Evolutionary conservation across 768 basidiomycete species (phyloP).

Genomic region (Mycena rebaudengoi): DNA sequence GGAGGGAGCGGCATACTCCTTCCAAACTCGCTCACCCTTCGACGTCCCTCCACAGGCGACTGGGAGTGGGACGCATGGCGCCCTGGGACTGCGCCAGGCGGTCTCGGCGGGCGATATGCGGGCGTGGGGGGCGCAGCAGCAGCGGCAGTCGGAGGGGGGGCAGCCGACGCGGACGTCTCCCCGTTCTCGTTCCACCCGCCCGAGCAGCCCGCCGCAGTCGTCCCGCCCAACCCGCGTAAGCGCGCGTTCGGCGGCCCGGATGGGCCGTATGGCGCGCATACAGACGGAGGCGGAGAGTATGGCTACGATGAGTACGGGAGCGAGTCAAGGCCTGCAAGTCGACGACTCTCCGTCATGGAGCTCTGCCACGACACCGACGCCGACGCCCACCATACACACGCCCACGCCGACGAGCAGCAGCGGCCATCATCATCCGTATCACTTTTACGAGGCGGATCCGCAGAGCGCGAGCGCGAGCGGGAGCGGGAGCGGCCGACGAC

Average conservation of each 20-base stretch:
- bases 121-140: too few species aligned
- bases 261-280: constrained; percentile 38
- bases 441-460: constrained; percentile 30
- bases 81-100: constrained; percentile 77
- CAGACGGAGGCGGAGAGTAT: constrained; percentile 34
- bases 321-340: constrained; percentile 81
- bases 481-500: constrained; percentile 49
- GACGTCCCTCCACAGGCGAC: constrained; percentile 63
- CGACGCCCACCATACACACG: too few species aligned
- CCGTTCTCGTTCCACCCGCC: constrained; percentile 63
- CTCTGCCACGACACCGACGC: constrained; percentile 77
- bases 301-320: constrained; percentile 72
- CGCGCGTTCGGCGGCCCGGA: constrained; percentile 62
- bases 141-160: constrained; percentile 58
- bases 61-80: constrained; percentile 40
- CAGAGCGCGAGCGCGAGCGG: constrained; percentile 42
- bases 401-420: constrained; percentile 49
- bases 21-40: constrained; percentile 60
- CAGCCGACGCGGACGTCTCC: constrained; percentile 47
- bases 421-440: constrained; percentile 55
- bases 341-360: constrained; percentile 86
- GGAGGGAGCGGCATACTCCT: constrained; percentile 63
- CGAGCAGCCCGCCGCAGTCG: constrained; percentile 30
- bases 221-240: constrained; percentile 49
- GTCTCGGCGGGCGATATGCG: too few species aligned